Evolutionary conservation across 2,329 filamentous ascomycete species (phyloP).

Genomic region (Paecilomyces sp.): DNA sequence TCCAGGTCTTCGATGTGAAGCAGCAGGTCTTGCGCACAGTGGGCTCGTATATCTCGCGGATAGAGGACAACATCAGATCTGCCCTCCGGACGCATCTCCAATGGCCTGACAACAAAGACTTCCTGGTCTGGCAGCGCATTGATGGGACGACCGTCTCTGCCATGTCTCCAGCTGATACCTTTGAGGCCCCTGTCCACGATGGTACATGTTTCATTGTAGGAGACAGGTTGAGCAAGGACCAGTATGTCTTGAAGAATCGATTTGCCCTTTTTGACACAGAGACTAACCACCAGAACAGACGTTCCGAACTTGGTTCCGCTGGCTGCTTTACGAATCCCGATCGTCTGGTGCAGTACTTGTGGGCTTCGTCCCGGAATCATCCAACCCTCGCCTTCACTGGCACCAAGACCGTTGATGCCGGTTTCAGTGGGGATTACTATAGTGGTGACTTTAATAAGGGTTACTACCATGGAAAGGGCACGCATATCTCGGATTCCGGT

Average conservation of each 20-base stretch:
- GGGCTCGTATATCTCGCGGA: conserved; percentile 36
- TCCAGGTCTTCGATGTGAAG: conserved; percentile 48
- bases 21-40: conserved; percentile 34
- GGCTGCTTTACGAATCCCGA: conserved; percentile 32
- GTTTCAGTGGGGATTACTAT: conserved; percentile 51
- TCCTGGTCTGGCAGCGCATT: conserved; percentile 38
- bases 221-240: conserved; percentile 30
- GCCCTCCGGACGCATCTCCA: conserved; percentile 32
- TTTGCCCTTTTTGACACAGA: not conserved
- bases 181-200: conserved; percentile 27
- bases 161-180: conserved; percentile 26
- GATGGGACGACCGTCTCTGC: conserved; percentile 28
- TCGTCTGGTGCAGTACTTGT: conserved; percentile 37
- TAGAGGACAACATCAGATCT: conserved; percentile 32
- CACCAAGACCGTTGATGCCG: conserved; percentile 43
- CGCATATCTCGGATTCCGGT: conserved; percentile 46
- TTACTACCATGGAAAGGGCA: conserved; percentile 49
- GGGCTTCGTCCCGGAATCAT: conserved; percentile 38
- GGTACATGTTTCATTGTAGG: conserved; percentile 36
- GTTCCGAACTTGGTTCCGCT: conserved; percentile 22
- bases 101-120: conserved; percentile 31
- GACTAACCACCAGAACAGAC: conserved; percentile 16
- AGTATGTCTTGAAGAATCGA: conserved; percentile 19
- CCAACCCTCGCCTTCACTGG: conserved; percentile 39
- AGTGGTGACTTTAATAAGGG: conserved; percentile 45